Percentiles rank a stretch among this genome's conserved stretches.
phyloP scores from a whole-genome alignment of 2,329 filamentous ascomycete species.

The Lecanicillium sp. region DNA sequence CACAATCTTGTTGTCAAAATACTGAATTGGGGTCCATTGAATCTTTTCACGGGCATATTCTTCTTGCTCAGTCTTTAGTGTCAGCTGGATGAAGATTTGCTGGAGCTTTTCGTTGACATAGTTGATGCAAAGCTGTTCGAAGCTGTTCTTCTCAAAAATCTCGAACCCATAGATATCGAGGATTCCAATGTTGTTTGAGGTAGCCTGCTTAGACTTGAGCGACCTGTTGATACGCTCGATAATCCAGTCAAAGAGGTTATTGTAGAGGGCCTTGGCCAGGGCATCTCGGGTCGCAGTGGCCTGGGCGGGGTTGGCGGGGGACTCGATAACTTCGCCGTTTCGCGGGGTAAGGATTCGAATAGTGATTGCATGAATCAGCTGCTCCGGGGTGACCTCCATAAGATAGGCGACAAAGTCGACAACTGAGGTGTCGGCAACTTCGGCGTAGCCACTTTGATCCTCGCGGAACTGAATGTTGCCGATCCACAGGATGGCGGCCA shows the following conservation, averaged over 20 bases:
- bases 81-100: constrained; percentile 98
- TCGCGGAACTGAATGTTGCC: constrained; percentile 90
- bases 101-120: constrained; percentile 99
- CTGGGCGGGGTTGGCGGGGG: constrained; percentile 79
- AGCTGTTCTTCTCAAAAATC: constrained; percentile 98
- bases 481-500: constrained; percentile 85
- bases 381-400: constrained; percentile 73
- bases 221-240: constrained; percentile 87
- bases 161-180: constrained; percentile 99
- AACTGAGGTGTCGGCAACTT: constrained; percentile 79
- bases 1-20: constrained; percentile 99
- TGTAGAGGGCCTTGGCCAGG: constrained; percentile 90
- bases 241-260: constrained; percentile 98
- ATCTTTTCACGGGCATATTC: constrained; percentile 96
- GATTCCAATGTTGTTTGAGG: constrained; percentile 86
- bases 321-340: constrained; percentile 59
- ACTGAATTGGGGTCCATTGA: constrained; percentile 97
- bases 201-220: constrained; percentile 65
- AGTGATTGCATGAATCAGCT: constrained; percentile 80
- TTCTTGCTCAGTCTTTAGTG: constrained; percentile 92
- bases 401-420: constrained; percentile 93
- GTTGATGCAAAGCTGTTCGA: constrained; percentile 98
- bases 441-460: constrained; percentile 81
- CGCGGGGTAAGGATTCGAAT: constrained; percentile 71
- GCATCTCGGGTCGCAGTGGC: constrained; percentile 83